These are phyloP conservation scores for Exobasidium cylindrosporum DNA, from an alignment of 1,284 basidiomycete genomes.

Conservation along the genomic window DNA sequence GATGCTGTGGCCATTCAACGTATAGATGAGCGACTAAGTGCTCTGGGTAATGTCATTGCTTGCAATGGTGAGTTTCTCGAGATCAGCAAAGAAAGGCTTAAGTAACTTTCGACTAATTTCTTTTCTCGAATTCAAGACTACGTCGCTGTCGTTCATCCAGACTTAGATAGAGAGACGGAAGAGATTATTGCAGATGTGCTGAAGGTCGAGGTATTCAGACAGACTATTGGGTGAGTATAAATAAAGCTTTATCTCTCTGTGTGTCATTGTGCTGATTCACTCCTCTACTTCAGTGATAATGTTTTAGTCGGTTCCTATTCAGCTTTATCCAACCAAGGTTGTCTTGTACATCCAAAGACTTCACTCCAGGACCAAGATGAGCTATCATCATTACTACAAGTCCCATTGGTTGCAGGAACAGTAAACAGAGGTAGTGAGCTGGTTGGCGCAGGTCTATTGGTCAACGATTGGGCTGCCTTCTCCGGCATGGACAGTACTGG, in stretches of 20 bases:
- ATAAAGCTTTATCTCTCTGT: neutral
- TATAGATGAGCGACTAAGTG: conserved; percentile 91
- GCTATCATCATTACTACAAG: conserved; percentile 85
- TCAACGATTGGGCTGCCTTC: conserved; percentile 99
- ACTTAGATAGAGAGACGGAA: conserved; percentile 96
- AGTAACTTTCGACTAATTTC: too few relatives aligned
- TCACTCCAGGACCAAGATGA: conserved; percentile 97
- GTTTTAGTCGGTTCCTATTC: conserved; percentile 95
- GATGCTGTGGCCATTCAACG: conserved; percentile 88
- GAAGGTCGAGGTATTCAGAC: conserved; percentile 98
- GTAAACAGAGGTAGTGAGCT: conserved; percentile 98
- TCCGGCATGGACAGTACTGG: conserved; percentile 36
- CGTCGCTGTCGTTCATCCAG: conserved; percentile 63
- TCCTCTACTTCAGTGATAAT: conserved; percentile 66
- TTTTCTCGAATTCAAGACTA: conserved; percentile 32
- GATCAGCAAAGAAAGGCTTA: too few relatives aligned
- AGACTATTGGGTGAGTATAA: conserved; percentile 68
- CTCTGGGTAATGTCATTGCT: conserved; percentile 95
- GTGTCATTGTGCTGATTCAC: neutral
- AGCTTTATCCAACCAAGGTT: conserved; percentile 91
- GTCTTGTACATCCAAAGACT: conserved; percentile 94
- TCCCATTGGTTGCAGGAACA: conserved; percentile 93
- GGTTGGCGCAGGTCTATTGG: conserved; percentile 92
- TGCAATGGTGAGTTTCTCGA: conserved; percentile 77
- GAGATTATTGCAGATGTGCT: conserved; percentile 99